Conservation (phyloP, 257 asterid species). For the Apocynum venetum region DNA sequence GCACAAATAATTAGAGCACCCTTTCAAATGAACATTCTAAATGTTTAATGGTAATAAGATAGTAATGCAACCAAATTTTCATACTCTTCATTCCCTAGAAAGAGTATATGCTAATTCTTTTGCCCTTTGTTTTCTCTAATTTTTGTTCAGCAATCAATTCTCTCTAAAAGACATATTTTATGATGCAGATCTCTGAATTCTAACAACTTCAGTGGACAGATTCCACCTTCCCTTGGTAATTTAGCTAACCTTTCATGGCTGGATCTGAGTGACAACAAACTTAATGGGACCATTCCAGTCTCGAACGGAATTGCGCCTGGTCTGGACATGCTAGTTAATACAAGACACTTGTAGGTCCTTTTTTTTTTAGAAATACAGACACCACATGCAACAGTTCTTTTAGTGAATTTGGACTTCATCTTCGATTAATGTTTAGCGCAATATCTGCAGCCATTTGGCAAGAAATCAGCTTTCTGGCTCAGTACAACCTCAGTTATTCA, state of each 20-base stretch:
- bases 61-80: background rate
- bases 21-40: background rate
- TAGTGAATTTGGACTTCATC: background rate
- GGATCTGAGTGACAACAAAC: slow-evolving; percentile 66
- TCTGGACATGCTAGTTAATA: slow-evolving; percentile 53
- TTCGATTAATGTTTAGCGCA: background rate
- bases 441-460: slow-evolving; percentile 66
- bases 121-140: background rate
- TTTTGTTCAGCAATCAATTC: background rate
- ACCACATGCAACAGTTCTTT: background rate
- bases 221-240: slow-evolving; percentile 76
- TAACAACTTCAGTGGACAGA: slow-evolving; percentile 64
- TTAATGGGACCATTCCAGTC: slow-evolving; percentile 71
- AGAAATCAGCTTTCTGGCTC: slow-evolving; percentile 66
- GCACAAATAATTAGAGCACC: background rate
- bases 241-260: slow-evolving; percentile 73
- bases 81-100: background rate
- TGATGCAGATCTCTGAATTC: slow-evolving; percentile 54
- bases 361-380: background rate
- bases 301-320: slow-evolving; percentile 49
- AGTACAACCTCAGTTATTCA: slow-evolving; percentile 53
- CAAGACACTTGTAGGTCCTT: slow-evolving; percentile 64
- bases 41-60: background rate
- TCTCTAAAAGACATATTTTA: background rate
- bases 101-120: background rate